Base-by-base conservation (phyloP, 495 filamentous ascomycete genomes). In the Pyrenopolyporus hunteri region DNA sequence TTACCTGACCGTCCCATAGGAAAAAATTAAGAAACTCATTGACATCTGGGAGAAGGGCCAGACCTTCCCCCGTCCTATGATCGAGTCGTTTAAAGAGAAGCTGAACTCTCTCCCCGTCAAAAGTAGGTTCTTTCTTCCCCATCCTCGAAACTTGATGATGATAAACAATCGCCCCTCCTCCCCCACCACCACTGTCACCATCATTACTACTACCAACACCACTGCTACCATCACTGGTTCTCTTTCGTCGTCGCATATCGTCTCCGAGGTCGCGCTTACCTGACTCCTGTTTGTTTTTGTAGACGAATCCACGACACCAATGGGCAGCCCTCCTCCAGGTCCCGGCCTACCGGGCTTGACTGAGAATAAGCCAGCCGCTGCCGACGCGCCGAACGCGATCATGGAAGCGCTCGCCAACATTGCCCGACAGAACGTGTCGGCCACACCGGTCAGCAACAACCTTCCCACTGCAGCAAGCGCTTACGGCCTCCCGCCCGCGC, bases 41-140 rank as follows among this genome's bases (percentile, higher is more conserved):
- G 92, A 96, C 72, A 98, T 98, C 68, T 98, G 94, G 94, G 93
- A 98, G 71, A 92, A 93, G 59, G 92, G 91, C 52, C 85, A 86
- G 69, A 98, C 92, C 22, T 98, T 98, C 75, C 93, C 93, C 20
- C 71, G 84, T 16, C 70, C 85, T 26, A 89, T 96, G 87, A 83
- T 98, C 68, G 82, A 83, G 40, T 84, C 84, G 11, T 96, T 97
- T 82, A 96, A 92, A 72, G 82, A 92, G 69, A 94, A 90, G 74
- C 74, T 97, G 70, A 87, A 82, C 56, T 79, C 83, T 53, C 76
- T 83, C 28, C 68, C 74, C 70, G 75, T 76, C 51, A 80, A 82
- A 67, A 84, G 87, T 91, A 89, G 86, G 88, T 85, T 70, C n/a
- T n/a, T n/a, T n/a, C n/a, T n/a, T 39, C 22, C 58, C 73, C 23